phyloP scores from a whole-genome alignment of 768 basidiomycete genomes.

The Leucosporidium yakuticum region DNA sequence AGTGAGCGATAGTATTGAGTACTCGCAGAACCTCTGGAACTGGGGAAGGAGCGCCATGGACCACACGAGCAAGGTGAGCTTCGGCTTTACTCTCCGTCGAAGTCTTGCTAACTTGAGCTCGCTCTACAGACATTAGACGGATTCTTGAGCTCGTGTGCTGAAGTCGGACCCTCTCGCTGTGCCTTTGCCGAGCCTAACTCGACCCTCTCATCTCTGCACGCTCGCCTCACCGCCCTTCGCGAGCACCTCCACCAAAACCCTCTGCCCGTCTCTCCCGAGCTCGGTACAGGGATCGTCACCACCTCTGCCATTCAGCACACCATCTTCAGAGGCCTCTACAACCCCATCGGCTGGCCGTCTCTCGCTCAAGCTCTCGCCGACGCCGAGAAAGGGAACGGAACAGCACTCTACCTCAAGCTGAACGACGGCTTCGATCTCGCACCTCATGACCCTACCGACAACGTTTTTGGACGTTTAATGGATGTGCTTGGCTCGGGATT shows the following conservation, averaged over 20 bases:
- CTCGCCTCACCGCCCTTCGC: too few species aligned
- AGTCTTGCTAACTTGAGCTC: background rate
- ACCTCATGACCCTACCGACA: slow-evolving; percentile 4
- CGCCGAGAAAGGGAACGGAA: slow-evolving; percentile 15
- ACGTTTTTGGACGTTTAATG: slow-evolving; percentile 23
- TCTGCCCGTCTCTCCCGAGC: too few species aligned
- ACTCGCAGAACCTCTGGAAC: slow-evolving; percentile 17
- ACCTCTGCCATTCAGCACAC: too few species aligned
- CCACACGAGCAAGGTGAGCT: slow-evolving; percentile 24
- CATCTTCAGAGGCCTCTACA: too few species aligned
- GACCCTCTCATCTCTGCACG: background rate
- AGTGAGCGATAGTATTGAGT: slow-evolving; percentile 9
- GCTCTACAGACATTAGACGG: slow-evolving; percentile 15
- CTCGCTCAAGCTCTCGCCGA: slow-evolving; percentile 20
- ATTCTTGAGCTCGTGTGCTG: slow-evolving; percentile 26
- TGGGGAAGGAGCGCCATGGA: slow-evolving; percentile 21
- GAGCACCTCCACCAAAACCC: too few species aligned
- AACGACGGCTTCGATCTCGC: background rate
- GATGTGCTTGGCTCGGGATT: slow-evolving; percentile 31
- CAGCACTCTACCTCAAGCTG: slow-evolving; percentile 2
- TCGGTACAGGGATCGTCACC: too few species aligned
- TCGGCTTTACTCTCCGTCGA: background rate
- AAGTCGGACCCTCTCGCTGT: slow-evolving; percentile 24
- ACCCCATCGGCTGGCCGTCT: slow-evolving; percentile 19
- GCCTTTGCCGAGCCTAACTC: slow-evolving; percentile 11